Base-by-base conservation (phyloP, 148 eudicot genomes). In the Camellia lanceoleosa region DNA sequence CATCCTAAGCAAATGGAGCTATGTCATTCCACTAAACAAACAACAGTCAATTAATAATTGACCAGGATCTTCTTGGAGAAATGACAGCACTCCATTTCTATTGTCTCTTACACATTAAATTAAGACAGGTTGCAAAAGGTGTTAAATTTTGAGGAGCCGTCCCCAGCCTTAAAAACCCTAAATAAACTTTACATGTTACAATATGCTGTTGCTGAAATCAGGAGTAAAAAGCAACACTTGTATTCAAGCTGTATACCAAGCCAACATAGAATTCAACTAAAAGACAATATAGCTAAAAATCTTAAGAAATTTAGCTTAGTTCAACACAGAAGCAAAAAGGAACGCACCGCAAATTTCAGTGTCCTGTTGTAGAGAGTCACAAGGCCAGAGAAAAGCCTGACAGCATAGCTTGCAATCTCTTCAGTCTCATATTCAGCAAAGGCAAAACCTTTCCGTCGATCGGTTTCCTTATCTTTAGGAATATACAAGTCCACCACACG, bases 391-490 rank as follows among this genome's bases (percentile, higher is more conserved):
- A 93, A 95, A 79, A 95, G 97, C 88, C 79, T 89, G 77, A 92
- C 97, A 76, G 97, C 99, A 88, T 95, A 93, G 72, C 87, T 90
- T 74, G 97, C 99, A 76, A 90, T 89, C 88, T 95, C 99, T 71
- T 88, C 92, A 19, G 87, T 87, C 84, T 95, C 99, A 77, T 92
- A 95, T 81, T 95, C 92, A 4, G 95, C 99, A 85, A 95, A 95
- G 47, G 99, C 97, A 86, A 41, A 90, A 65, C 97, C 99, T 89
- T 93, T 95, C 12, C 90, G 90, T 73, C 87, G 88, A 71, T 90
- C 92, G n/a, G 97, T 93, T 87, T 95, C 99, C 87, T 62, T 93
- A 79, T 95, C 99, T 74, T 92, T 86, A 64, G 99, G 99, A 78
- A 95, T 88, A 85, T 93, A 74, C 81, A 95, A 86, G 80, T 93